Evolutionary conservation across 1,284 basidiomycete genomes (phyloP), one percentile per base, ranked within the genome.

Genomic region (Schizophyllum amplum): DNA sequence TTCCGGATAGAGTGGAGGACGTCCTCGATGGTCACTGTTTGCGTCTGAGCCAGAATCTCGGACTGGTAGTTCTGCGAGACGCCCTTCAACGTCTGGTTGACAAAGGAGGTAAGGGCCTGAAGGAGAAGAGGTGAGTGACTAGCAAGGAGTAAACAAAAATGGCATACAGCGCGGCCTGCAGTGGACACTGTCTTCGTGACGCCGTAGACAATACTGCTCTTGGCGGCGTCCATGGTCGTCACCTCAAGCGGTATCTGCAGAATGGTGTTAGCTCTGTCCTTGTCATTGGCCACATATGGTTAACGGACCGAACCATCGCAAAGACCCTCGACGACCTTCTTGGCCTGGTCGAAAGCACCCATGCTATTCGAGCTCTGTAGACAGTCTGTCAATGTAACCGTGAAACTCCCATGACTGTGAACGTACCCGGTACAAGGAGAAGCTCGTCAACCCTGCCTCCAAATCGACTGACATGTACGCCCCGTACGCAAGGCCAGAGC

Each of bases 401-500:
- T 22, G 53, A 56, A 22, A 26, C n/a, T 47, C 22, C 17, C 26
- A 56, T 15, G 24, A 55, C 22, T 23, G 47, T 4, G 25, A 15
- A 70, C 87, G 60, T 72, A 91, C 92, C 55, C 90, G 79, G 68
- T 94, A 94, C 2, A 97, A 77, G 5, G 81, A 79, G 73, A 98
- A 98, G 58, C 75, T 84, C 24, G 96, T 75, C 17, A 92, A 72
- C 4, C 94, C 93, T 33, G 87, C 79, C 71, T 99, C 96, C 48
- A 86, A 74, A 66, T 97, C 92, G 21, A 87, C 72, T 1, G 79
- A 78, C 53, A 94, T 82, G 63, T 85, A 84, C 20, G 94, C 93
- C 15, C 94, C 94, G 66, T 99, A 99, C 0, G 97, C 97, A 50
- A 98, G 74, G 15, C 95, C 95, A 55, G 91, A 87, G 2, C 95